phyloP scores from a whole-genome alignment of 2,329 filamentous ascomycete species.

The Pseudogymnoascus sp. region DNA sequence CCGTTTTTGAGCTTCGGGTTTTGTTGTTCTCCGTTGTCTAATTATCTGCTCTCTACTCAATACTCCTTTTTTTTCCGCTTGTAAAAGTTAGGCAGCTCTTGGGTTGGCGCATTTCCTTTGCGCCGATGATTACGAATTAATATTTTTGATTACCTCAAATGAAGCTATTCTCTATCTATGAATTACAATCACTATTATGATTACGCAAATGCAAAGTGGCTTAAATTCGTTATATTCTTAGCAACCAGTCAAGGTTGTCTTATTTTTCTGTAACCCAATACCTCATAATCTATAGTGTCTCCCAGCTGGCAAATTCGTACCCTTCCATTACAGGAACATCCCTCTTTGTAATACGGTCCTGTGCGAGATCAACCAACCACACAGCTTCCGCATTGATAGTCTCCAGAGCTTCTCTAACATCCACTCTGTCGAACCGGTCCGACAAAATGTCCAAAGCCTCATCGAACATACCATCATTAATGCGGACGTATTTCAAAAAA shows the following conservation, averaged over 20 bases:
- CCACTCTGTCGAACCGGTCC: constrained; percentile 38
- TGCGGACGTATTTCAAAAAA: constrained; percentile 53
- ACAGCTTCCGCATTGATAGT: constrained; percentile 65
- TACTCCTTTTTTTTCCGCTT: background rate
- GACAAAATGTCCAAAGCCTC: constrained; percentile 58
- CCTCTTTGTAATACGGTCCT: constrained; percentile 33
- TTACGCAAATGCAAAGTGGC: background rate
- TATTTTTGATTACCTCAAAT: constrained; percentile 10
- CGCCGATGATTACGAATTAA: constrained; percentile 7
- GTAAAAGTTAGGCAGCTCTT: constrained; percentile 6
- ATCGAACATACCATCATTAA: constrained; percentile 66
- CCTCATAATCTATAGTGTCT: constrained; percentile 13
- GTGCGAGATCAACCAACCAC: constrained; percentile 57
- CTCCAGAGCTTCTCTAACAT: constrained; percentile 53
- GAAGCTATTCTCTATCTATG: constrained; percentile 10
- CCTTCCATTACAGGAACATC: constrained; percentile 38
- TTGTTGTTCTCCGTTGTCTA: background rate
- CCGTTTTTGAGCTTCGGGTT: background rate
- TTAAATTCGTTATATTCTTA: constrained; percentile 1
- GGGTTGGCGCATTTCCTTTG: background rate
- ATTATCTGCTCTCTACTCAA: constrained; percentile 10
- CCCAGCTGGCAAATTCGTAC: constrained; percentile 27
- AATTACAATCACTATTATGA: constrained; percentile 11
- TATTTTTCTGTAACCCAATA: constrained; percentile 17
- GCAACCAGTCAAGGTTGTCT: background rate